phyloP scores from a whole-genome alignment of 2,329 filamentous ascomycete genomes.

The Venturiaceae sp. region DNA sequence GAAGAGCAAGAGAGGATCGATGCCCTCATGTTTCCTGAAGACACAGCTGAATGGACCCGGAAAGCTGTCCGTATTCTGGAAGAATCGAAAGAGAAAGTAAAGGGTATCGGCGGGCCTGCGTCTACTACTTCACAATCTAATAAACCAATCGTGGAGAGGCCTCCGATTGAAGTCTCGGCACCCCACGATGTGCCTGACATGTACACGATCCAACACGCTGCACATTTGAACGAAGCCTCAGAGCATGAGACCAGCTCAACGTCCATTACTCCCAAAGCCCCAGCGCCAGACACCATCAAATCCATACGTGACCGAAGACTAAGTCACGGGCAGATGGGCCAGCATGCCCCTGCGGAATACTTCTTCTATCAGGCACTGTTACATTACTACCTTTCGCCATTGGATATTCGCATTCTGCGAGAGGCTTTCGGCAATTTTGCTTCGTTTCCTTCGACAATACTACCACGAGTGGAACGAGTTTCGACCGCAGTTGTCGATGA shows the following conservation, averaged over 20 bases:
- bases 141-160: constrained; percentile 36
- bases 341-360: constrained; percentile 47
- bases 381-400: constrained; percentile 80
- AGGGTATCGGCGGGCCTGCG: constrained; percentile 59
- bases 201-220: constrained; percentile 39
- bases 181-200: constrained; percentile 38
- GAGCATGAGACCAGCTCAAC: not conserved
- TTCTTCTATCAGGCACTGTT: constrained; percentile 83
- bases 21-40: constrained; percentile 83
- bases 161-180: constrained; percentile 40
- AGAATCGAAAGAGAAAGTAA: constrained; percentile 65
- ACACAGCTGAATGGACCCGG: constrained; percentile 75
- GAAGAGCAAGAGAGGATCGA: constrained; percentile 75
- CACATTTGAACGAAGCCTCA: constrained; percentile 22
- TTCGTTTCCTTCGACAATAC: constrained; percentile 71
- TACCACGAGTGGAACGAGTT: constrained; percentile 81
- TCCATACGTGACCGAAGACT: not conserved
- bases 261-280: constrained; percentile 9
- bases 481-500: constrained; percentile 85
- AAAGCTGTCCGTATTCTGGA: constrained; percentile 69
- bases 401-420: constrained; percentile 89
- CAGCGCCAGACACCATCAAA: not conserved
- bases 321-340: not conserved
- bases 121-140: not conserved
- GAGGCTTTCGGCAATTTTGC: constrained; percentile 78